These are phyloP conservation scores for Porogramme epimiltina DNA, from an alignment of 1,284 basidiomycete species.

Conservation along the genomic window DNA sequence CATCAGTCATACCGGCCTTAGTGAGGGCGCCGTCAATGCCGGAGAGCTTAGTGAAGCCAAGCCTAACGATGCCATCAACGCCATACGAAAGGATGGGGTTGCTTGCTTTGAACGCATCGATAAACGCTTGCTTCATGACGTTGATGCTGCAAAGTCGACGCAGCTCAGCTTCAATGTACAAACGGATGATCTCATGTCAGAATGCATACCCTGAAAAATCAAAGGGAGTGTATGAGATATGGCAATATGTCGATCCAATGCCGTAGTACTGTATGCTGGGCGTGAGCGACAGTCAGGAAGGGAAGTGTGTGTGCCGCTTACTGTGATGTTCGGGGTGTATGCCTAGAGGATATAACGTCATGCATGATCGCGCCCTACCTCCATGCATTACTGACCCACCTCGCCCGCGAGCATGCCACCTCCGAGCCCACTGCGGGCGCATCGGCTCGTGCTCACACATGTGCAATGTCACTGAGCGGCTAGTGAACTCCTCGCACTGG, in stretches of 20 bases:
- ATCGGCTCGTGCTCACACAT: too few relatives aligned
- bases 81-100: constrained; percentile 77
- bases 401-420: too few relatives aligned
- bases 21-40: constrained; percentile 64
- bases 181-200: too few relatives aligned
- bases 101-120: constrained; percentile 58
- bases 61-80: constrained; percentile 70
- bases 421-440: too few relatives aligned
- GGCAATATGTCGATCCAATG: constrained; percentile 73
- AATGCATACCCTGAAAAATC: constrained; percentile 65
- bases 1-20: constrained; percentile 52
- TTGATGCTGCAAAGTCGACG: constrained; percentile 47
- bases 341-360: too few relatives aligned
- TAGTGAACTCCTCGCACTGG: too few relatives aligned
- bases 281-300: not conserved
- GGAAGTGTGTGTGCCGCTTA: constrained; percentile 37
- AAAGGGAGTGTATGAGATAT: constrained; percentile 59
- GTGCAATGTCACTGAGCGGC: too few relatives aligned
- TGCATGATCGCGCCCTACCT: too few relatives aligned
- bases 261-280: constrained; percentile 63
- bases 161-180: not conserved
- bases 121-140: constrained; percentile 65
- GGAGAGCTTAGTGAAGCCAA: constrained; percentile 79
- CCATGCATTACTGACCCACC: too few relatives aligned
- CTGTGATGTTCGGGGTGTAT: constrained; percentile 58